Evolutionary conservation across 192 early-diverging fungal genomes (phyloP).

Genomic region (Fimicolochytrium jonesii): DNA sequence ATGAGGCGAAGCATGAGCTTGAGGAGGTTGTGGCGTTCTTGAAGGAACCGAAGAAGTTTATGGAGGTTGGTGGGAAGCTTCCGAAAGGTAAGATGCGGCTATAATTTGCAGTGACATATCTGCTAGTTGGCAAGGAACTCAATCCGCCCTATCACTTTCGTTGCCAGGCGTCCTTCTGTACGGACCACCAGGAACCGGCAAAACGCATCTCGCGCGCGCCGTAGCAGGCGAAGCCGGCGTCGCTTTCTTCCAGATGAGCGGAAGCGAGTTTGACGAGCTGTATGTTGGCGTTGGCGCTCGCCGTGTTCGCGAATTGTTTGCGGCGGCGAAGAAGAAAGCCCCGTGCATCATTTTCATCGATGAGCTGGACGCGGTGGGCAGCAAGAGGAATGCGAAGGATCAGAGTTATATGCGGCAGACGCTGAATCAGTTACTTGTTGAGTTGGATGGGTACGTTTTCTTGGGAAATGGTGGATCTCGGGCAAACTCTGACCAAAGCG

Average conservation of each 20-base stretch:
- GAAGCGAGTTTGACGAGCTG: slow-evolving; percentile 97
- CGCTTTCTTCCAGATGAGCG: slow-evolving; percentile 98
- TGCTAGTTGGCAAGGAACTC: no score
- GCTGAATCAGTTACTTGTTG: slow-evolving; percentile 97
- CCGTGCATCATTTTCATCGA: slow-evolving; percentile 90
- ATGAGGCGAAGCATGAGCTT: slow-evolving; percentile 97
- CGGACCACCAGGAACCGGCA: slow-evolving; percentile 94
- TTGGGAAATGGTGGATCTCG: not conserved
- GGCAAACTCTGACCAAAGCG: not conserved
- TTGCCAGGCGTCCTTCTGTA: slow-evolving; percentile 50
- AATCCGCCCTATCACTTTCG: not conserved
- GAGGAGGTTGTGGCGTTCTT: slow-evolving; percentile 95
- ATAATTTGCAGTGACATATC: no score
- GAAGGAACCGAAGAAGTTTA: slow-evolving; percentile 86
- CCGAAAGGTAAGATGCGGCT: slow-evolving; percentile 81
- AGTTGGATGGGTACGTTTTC: slow-evolving; percentile 75
- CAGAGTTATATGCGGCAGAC: slow-evolving; percentile 98
- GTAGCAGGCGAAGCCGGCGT: slow-evolving; percentile 97
- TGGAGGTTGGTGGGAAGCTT: slow-evolving; percentile 87
- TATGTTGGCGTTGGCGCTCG: slow-evolving; percentile 95
- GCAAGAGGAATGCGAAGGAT: slow-evolving; percentile 87
- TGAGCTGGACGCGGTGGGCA: slow-evolving; percentile 97
- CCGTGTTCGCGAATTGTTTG: slow-evolving; percentile 81
- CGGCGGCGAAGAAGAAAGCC: slow-evolving; percentile 48
- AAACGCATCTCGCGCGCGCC: slow-evolving; percentile 93